Conservation (phyloP, 2,329 filamentous ascomycete species). For the Colletotrichum incanum region DNA sequence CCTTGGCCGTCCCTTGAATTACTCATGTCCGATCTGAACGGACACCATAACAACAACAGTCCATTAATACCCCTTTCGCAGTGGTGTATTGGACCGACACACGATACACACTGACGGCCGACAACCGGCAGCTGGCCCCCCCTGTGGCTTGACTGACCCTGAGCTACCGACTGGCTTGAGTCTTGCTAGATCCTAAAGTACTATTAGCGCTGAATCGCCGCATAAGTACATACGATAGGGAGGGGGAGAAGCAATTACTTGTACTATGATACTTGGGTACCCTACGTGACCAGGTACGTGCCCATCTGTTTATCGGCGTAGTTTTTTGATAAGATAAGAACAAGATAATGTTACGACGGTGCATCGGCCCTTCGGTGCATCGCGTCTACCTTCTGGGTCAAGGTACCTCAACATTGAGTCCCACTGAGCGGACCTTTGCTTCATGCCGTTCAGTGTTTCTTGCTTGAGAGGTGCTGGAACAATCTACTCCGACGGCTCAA, state of each 20-base stretch:
- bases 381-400: not conserved
- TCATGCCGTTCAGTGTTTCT: not conserved
- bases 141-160: not conserved
- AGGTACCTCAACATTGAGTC: not conserved
- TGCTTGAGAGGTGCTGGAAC: not conserved
- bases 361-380: not conserved
- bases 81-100: not conserved
- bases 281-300: too few species aligned
- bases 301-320: not conserved
- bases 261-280: too few species aligned
- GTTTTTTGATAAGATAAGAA: not conserved
- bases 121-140: not conserved
- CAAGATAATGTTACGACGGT: not conserved
- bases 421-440: not conserved
- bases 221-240: too few species aligned
- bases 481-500: not conserved
- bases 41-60: not conserved
- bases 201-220: too few species aligned
- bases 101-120: not conserved
- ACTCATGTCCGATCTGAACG: not conserved
- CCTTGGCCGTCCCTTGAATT: not conserved
- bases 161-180: not conserved
- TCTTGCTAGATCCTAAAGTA: too few species aligned
- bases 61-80: not conserved
- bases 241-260: too few species aligned